Evolutionary conservation across 2,329 filamentous ascomycete genomes (phyloP).

Genomic region (Pseudogymnoascus sp.): DNA sequence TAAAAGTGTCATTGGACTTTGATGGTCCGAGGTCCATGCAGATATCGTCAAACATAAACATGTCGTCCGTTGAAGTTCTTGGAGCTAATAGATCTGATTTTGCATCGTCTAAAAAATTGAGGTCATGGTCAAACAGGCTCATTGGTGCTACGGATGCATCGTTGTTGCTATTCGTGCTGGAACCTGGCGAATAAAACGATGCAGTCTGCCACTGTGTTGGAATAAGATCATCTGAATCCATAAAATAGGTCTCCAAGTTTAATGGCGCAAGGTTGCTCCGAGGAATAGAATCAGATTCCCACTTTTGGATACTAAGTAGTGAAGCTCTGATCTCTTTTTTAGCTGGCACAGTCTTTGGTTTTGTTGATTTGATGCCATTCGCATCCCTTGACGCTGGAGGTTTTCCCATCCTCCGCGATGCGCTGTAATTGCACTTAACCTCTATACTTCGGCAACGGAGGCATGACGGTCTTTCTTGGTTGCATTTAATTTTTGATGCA

Average conservation of each 20-base stretch:
- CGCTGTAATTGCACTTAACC: slow-evolving; percentile 1
- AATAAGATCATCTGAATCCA: background rate
- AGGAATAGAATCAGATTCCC: background rate
- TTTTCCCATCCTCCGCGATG: background rate
- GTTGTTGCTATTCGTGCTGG: background rate
- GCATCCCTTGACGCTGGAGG: background rate
- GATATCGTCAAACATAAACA: background rate
- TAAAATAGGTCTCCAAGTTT: background rate
- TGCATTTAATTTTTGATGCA: slow-evolving; percentile 1
- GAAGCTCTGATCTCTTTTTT: background rate
- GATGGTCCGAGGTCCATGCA: background rate
- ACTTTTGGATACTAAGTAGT: background rate
- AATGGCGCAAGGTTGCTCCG: background rate
- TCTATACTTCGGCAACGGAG: background rate
- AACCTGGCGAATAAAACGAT: background rate
- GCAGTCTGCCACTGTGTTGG: background rate
- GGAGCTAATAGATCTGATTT: background rate
- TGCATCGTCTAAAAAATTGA: background rate
- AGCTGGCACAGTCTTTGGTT: background rate
- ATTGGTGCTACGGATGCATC: background rate
- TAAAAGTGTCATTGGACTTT: background rate
- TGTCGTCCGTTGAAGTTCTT: background rate
- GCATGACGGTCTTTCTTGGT: background rate
- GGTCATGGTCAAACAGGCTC: background rate
- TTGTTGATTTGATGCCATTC: background rate